Evolutionary conservation across 352 stramenopile species (phyloP), one percentile per base, ranked within the genome.

Genomic region (Phytophthora litchii): DNA sequence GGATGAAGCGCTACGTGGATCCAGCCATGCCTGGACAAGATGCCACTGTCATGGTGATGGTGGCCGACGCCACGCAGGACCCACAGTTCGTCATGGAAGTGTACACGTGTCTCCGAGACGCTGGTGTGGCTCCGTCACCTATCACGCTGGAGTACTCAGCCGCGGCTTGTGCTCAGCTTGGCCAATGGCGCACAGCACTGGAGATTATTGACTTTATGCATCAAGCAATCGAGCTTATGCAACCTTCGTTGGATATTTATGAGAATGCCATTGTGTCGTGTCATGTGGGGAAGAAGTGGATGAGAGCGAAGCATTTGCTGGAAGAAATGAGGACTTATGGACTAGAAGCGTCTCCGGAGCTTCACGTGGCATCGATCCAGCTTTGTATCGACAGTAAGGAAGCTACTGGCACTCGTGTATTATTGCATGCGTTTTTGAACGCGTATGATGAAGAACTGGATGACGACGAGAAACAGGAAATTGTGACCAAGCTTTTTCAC

Each of bases 181-280:
- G 80, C 37, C 68, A 86, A 54, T 86, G 73, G 75, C 55, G 55
- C 32, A 85, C 72, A 23, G 74, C 75, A 7, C 60, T 74, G 20
- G 78, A 92, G 46, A 72, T 92, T 32, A 66, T 92, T 41, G 80
- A 84, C 5, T 80, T 74, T 49, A 92, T 92, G 83, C 80, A 89
- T 49, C 21, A 76, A 35, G 78, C 74, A 32, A 61, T 84, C 29
- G 80, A 92, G 20, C 65, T 88, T 38, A 92, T 90, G 83, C 72
- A 86, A 23, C 76, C 83, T 42, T 89, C 78, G 29, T 44, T 72
- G 21, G 67, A 76, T 46, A 83, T 92, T 21, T 92, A 90, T 45
- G 83, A 92, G 56, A 82, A 92, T 60, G 83, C 76, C n/a, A 70
- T 92, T 43, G 45, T 41, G 1, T 75, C 83, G 21, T 89, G 80